Conservation (phyloP, 2,329 filamentous ascomycete genomes). For the Aureobasidium sp. region DNA sequence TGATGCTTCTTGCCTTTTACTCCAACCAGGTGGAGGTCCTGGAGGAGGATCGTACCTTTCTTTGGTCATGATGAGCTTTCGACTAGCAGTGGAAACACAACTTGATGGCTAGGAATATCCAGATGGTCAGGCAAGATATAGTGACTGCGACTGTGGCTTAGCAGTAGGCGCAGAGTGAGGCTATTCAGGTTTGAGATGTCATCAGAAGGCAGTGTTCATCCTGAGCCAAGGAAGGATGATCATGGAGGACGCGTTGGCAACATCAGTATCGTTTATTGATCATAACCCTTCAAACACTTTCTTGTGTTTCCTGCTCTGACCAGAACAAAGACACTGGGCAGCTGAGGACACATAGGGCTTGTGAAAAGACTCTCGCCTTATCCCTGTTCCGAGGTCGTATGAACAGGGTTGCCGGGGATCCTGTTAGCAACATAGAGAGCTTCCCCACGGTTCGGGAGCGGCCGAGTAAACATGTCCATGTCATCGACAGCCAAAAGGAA, state of each 20-base stretch:
- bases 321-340: neutral
- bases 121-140: neutral
- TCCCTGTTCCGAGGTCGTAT: neutral
- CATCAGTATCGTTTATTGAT: neutral
- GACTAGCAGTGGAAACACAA: neutral
- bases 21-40: conserved; percentile 26
- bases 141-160: neutral
- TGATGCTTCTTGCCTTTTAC: conserved; percentile 10
- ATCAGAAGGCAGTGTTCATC: neutral
- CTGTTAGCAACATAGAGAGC: neutral
- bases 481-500: conserved; percentile 11
- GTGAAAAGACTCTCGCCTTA: neutral
- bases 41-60: conserved; percentile 28
- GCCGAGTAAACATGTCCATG: conserved; percentile 6
- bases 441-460: conserved; percentile 3
- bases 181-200: conserved; percentile 1
- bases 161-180: neutral
- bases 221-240: conserved; percentile 13
- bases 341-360: neutral
- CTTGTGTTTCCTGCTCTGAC: neutral
- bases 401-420: neutral
- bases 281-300: no score
- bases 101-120: neutral
- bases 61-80: conserved; percentile 3
- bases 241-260: conserved; percentile 1